These are phyloP conservation scores for Lodderomyces elongisporus DNA, from an alignment of 1,139 yeast species.

Conservation along the genomic window DNA sequence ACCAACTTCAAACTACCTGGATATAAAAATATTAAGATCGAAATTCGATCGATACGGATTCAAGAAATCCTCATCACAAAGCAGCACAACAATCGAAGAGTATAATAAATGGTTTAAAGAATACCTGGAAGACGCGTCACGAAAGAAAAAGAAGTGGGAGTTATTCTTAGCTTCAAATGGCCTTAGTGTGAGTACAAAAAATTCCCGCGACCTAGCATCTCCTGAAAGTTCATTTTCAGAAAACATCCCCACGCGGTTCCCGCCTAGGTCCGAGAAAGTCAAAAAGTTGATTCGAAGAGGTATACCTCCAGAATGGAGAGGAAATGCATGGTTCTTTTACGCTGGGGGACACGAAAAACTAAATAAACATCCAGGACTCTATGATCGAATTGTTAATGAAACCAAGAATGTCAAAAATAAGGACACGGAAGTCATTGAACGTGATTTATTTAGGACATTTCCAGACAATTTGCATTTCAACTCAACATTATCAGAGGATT, in stretches of 20 bases:
- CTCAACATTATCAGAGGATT: conserved; percentile 7
- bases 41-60: conserved; percentile 81
- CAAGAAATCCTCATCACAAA: conserved; percentile 53
- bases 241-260: conserved; percentile 52
- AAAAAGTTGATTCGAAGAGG: conserved; percentile 85
- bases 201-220: not conserved
- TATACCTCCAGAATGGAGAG: conserved; percentile 96
- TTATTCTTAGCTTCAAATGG: conserved; percentile 64
- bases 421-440: conserved; percentile 87
- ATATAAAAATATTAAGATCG: conserved; percentile 21
- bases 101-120: conserved; percentile 71
- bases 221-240: conserved; percentile 20
- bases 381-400: conserved; percentile 58
- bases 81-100: conserved; percentile 43
- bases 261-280: conserved; percentile 77
- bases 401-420: conserved; percentile 50
- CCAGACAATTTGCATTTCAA: conserved; percentile 85
- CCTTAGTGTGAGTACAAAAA: conserved; percentile 24
- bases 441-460: conserved; percentile 88
- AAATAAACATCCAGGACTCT: conserved; percentile 65
- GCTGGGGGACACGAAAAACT: conserved; percentile 85
- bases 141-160: conserved; percentile 75
- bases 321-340: conserved; percentile 93
- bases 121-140: conserved; percentile 57
- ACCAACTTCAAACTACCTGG: conserved; percentile 11